Conservation (phyloP, 2,329 filamentous ascomycete genomes). For the Aureobasidium sp. region DNA sequence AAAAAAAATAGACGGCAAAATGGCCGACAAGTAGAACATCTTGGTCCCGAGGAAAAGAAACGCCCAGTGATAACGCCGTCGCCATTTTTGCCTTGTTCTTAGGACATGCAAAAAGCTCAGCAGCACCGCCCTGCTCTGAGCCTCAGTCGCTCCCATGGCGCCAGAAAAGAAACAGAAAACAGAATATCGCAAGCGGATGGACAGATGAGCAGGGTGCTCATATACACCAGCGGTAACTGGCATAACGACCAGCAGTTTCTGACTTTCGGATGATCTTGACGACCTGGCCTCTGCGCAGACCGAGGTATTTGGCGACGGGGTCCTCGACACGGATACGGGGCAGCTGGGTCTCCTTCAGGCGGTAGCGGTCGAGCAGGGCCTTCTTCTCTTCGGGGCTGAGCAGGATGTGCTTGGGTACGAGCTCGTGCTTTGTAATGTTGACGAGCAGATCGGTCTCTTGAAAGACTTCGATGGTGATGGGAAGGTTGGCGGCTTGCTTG, state of each 20-base stretch:
- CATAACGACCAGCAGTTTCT: constrained; percentile 93
- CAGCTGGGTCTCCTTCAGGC: constrained; percentile 94
- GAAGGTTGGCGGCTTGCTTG: constrained; percentile 73
- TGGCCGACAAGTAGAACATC: no score
- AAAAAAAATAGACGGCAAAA: neutral
- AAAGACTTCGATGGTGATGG: constrained; percentile 86
- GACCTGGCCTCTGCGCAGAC: constrained; percentile 83
- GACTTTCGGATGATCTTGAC: constrained; percentile 97
- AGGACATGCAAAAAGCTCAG: neutral
- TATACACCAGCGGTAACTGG: constrained; percentile 74
- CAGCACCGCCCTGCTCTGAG: constrained; percentile 1
- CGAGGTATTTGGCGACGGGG: constrained; percentile 86
- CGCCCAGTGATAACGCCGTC: neutral
- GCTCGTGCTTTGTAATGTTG: constrained; percentile 96
- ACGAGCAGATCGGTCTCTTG: constrained; percentile 91
- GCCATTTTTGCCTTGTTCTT: neutral
- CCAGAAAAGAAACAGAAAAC: neutral
- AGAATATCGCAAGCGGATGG: neutral
- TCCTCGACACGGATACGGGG: constrained; percentile 87
- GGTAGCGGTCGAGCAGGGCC: constrained; percentile 78
- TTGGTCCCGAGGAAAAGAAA: no score
- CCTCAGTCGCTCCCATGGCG: neutral
- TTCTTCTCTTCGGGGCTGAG: constrained; percentile 85
- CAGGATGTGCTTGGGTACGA: constrained; percentile 88
- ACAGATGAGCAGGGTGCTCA: constrained; percentile 20